phyloP scores from a whole-genome alignment of 2,329 filamentous ascomycete genomes.

The Paecilomyces sp. region DNA sequence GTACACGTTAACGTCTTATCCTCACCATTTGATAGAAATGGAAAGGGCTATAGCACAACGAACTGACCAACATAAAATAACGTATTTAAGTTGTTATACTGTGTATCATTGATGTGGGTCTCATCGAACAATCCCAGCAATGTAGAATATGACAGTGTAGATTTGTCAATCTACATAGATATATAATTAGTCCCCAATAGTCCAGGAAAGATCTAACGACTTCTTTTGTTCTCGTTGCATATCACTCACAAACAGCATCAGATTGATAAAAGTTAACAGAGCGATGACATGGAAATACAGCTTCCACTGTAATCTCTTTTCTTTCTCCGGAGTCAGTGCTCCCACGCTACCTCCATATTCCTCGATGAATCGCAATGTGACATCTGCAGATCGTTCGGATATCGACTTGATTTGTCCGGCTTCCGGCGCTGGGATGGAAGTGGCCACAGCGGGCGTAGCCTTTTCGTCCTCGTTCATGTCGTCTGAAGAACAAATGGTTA shows the following conservation, averaged over 20 bases:
- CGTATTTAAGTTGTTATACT: conserved; percentile 37
- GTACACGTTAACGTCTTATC: not conserved
- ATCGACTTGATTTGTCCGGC: not conserved
- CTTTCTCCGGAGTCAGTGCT: conserved; percentile 23
- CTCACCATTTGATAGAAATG: not conserved
- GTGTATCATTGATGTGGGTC: conserved; percentile 26
- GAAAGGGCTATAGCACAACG: not conserved
- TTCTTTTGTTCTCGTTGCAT: not conserved
- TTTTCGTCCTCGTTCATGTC: not conserved
- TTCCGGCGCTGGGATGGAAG: not conserved
- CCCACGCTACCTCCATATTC: conserved; percentile 24
- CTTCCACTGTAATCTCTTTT: conserved; percentile 25
- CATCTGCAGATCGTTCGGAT: conserved; percentile 22
- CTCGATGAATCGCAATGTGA: conserved; percentile 29
- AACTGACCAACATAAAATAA: conserved; percentile 36
- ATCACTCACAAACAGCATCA: conserved; percentile 31
- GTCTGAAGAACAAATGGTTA: not conserved
- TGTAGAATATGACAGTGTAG: conserved; percentile 34
- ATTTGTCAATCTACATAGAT: conserved; percentile 31
- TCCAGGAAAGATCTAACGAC: not conserved
- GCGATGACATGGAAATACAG: conserved; percentile 26
- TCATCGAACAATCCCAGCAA: conserved; percentile 38
- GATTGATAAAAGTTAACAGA: conserved; percentile 26
- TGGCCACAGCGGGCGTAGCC: not conserved
- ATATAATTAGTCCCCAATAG: not conserved